Base-by-base conservation (phyloP, 371 early-diverging fungal species). In the Actinomucor elegans region DNA sequence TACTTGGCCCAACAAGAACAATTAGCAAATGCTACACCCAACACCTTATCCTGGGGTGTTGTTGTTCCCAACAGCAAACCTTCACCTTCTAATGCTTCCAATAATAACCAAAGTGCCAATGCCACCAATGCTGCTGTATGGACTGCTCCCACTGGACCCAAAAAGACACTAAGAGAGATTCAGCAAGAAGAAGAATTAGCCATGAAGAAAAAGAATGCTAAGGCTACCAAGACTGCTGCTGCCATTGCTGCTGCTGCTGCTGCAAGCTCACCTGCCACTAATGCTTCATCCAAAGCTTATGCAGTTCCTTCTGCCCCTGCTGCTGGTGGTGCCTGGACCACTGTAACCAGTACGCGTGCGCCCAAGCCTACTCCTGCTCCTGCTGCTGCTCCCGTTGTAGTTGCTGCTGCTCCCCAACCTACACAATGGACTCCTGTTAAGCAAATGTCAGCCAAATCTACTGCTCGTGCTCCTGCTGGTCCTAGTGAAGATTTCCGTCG, bases 401-500 rank as follows among this genome's bases (percentile, higher is more conserved):
- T 75, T 11, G 48, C 56, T 28, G 44, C 42, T 24, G 53, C 55
- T 15, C 51, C 64, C 10, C 41, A 59, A 18, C 61, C 61, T 27
- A 40, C 61, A 8, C 58, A 57, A 32, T 75, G 75, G 75, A 67
- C 67, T 24, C 52, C 62, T 21, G 67, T 65, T 0, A 55, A 58
- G 6, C 29, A 61, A 17, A 53, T 67, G 26, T 35, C 18, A 23
- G 53, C 43, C 4, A 34, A 55, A 20, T 8, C 61, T 8, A 57
- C 71, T 14, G 51, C 52, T 31, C 48, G 43, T 15, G 48, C 58
- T 17, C 34, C 64, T 21, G 55, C 56, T n/a, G 65, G 52, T 5
- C 87, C 92, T 3, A 87, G 88, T 15, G 84, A 87, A 38, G 88
- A 87, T 14, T 92, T 92, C 67, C 59, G 85, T 49, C 80, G 81